Base-by-base conservation (phyloP, 129 eudicot species). In the Sambucus nigra region DNA sequence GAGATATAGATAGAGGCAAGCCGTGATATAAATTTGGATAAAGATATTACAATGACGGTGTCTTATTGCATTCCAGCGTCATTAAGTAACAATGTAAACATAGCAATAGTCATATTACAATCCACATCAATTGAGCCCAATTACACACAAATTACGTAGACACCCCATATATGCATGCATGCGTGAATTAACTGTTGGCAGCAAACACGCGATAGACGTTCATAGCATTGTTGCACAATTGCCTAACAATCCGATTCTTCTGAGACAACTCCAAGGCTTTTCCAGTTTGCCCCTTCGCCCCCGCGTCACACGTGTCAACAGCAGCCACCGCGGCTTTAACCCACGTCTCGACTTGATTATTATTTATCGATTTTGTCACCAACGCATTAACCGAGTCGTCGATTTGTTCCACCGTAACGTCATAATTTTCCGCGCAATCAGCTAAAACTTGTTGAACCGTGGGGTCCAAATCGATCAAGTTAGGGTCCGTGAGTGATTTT, bases 341-440 rank as follows among this genome's bases (percentile, higher is more conserved):
- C 57, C 66, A 80, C 4, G 67, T 46, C 4, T 23, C 55, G 2
- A 78, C 82, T 13, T 28, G 26, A 5, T 75, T 77, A 0, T 18
- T 1, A n/a, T 9, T 25, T 0, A 35, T 8, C 1, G 53, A 20
- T 5, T 64, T 64, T 0, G 50, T 51, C 11, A 59, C 22, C 24
- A 87, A 7, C 0, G 86, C 83, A 16, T 67, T 67, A 0, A 77
- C 27, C 11, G 88, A 67, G 16, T 74, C 70, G 3, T 74, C 81
- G 33, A 80, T 23, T 31, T 68, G 66, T 9, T 81, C 89, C 0
- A 66, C 71, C 0, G 69, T 59, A 22, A 69, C 50, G 1, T 33
- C 32, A 25, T 82, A 87, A 24, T 65, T 64, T 13, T 63, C 64
- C 25, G 47, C 41, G 33, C 96, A 87, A 16, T 87, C 83, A 0